Evolutionary conservation across 169 alveolate species (phyloP).

Genomic region (Cryptosporidium andersoni): DNA sequence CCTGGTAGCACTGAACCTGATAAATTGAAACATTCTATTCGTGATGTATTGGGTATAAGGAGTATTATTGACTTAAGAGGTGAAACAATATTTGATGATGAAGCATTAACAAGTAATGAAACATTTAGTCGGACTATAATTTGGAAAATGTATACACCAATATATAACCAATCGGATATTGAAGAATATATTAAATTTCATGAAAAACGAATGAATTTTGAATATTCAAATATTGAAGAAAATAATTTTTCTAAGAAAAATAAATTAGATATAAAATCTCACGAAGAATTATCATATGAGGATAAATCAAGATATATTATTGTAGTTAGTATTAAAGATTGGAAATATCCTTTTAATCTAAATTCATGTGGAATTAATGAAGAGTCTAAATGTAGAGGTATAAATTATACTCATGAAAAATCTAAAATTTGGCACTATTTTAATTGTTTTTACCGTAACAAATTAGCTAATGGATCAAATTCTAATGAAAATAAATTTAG

Average conservation of each 20-base stretch:
- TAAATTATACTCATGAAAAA: no score
- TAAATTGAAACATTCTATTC: conserved; percentile 27
- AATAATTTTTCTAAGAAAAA: background rate
- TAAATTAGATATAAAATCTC: no score
- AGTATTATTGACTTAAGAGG: conserved; percentile 60
- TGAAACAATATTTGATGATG: conserved; percentile 17
- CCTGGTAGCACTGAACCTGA: conserved; percentile 71
- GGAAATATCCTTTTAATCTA: background rate
- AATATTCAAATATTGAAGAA: background rate
- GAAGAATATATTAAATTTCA: conserved; percentile 14
- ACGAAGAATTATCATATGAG: no score
- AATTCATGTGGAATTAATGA: background rate
- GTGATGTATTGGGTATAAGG: conserved; percentile 43
- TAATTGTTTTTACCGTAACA: no score
- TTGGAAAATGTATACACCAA: conserved; percentile 59
- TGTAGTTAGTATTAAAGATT: background rate
- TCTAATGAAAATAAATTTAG: no score
- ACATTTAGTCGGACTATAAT: conserved; percentile 44
- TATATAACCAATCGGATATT: conserved; percentile 18
- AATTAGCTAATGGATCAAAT: no score
- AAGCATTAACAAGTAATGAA: conserved; percentile 36
- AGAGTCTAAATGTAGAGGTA: no score
- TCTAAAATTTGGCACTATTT: no score
- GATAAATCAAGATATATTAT: no score
- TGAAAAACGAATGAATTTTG: background rate